Conservation (phyloP, 1,284 basidiomycete species). For the Trichosporon sp. region DNA sequence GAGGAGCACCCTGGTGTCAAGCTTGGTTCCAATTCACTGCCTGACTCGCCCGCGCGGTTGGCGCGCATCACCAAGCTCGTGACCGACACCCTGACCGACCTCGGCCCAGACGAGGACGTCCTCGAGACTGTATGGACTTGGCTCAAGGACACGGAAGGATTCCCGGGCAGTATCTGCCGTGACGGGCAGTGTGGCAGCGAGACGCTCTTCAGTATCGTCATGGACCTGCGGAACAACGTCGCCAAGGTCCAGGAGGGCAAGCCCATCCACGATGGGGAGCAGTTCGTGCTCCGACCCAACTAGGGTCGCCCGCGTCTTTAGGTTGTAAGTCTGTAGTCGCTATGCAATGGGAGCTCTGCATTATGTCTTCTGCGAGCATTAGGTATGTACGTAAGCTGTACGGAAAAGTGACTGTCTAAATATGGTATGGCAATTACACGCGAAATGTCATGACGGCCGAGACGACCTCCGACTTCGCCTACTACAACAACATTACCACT, state of each 20-base stretch:
- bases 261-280: slow-evolving; percentile 7
- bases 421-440: background rate
- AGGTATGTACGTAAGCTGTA: background rate
- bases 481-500: slow-evolving; percentile 6
- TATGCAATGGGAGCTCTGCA: background rate
- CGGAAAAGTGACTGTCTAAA: background rate
- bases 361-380: background rate
- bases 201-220: slow-evolving; percentile 19
- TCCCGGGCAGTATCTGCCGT: slow-evolving; percentile 15
- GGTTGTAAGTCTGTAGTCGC: background rate
- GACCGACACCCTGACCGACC: background rate
- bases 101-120: background rate
- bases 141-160: slow-evolving; percentile 12
- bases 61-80: slow-evolving; percentile 14
- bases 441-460: background rate
- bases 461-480: background rate
- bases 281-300: slow-evolving; percentile 6
- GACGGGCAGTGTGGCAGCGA: slow-evolving; percentile 5
- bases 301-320: background rate
- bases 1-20: slow-evolving; percentile 15
- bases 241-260: slow-evolving; percentile 14
- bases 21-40: background rate
- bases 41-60: slow-evolving; percentile 9
- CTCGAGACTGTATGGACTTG: background rate
- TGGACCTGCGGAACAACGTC: slow-evolving; percentile 9